Base-by-base conservation (phyloP, 306 rosid genomes). In the Cicer judaicum region DNA sequence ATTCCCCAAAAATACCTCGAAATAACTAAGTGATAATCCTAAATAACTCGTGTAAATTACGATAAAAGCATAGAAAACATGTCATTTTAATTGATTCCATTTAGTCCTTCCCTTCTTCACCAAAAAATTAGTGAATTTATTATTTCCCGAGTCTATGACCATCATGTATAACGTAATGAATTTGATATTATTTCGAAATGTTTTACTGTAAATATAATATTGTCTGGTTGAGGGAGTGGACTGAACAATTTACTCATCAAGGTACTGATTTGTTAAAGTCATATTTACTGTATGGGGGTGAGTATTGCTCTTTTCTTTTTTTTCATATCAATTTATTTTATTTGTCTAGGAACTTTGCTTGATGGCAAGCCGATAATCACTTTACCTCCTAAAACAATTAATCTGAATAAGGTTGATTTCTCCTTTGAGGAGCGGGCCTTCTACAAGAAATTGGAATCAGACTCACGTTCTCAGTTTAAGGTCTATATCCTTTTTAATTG, bases 401-500 rank as follows among this genome's bases (percentile, higher is more conserved):
- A 66, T 68, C 79, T 94, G 86, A 73, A 68, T 68, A 92, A 88
- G 85, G 97, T 90, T 80, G 88, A 86, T 72, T 94, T 94, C 87
- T 86, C 99, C 19, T 10, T 52, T 50, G 97, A 88, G 85, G 99
- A 94, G 85, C 93, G 99, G 52, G 93, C 90, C 68, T 94, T 94
- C 88, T 94, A 94, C 88, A 85, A 80, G 59, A 90, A 88, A 77
- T 87, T 94, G 84, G 99, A 94, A 89, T 86, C 96, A 1, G 99
- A 92, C 81, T 88, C 99, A 71, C 98, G 96, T 5, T 40, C 85
- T 76, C 94, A 82, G 72, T 94, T 94, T 85, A 92, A 92, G 99
- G 99, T 94, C 81, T 80, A 18, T 72, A 55, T 43, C 21, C 11
- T 80, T 79, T 36, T 55, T 39, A 39, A 55, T 62, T 13, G 49